phyloP scores from a whole-genome alignment of 176 grass and related monocot species.

The Musa troglodytarum region DNA sequence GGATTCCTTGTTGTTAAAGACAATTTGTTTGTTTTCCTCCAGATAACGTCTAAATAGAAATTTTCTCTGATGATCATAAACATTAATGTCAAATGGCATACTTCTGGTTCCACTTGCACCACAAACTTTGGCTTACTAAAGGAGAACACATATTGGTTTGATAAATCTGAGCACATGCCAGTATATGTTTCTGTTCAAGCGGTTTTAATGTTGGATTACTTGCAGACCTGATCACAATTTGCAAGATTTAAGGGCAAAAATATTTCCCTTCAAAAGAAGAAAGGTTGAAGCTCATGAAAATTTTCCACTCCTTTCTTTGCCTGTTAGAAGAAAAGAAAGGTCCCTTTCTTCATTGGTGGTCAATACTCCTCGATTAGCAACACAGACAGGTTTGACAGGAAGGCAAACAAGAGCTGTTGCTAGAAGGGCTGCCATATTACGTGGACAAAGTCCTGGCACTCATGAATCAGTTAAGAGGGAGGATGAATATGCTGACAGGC shows the following conservation, averaged over 20 bases:
- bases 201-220: conserved; percentile 1
- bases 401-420: conserved; percentile 61
- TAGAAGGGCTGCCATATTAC: conserved; percentile 47
- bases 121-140: background rate
- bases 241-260: conserved; percentile 72
- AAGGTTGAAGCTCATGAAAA: conserved; percentile 55
- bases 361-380: conserved; percentile 40
- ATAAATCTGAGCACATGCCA: background rate
- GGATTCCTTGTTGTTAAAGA: background rate
- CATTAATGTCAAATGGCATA: background rate
- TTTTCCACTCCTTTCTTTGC: conserved; percentile 32
- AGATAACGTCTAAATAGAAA: too few species aligned
- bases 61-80: background rate
- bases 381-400: conserved; percentile 46
- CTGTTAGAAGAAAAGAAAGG: conserved; percentile 53
- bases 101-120: background rate
- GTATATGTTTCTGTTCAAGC: background rate
- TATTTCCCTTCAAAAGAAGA: conserved; percentile 76
- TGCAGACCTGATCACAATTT: conserved; percentile 71
- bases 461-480: conserved; percentile 55
- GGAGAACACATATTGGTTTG: background rate
- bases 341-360: conserved; percentile 71
- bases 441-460: conserved; percentile 29
- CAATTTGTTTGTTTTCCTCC: background rate
- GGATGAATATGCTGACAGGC: conserved; percentile 34